Evolutionary conservation across 805 yeast species (phyloP), one percentile per base, ranked within the genome.

Genomic region (Zygotorulaspora danielsina): DNA sequence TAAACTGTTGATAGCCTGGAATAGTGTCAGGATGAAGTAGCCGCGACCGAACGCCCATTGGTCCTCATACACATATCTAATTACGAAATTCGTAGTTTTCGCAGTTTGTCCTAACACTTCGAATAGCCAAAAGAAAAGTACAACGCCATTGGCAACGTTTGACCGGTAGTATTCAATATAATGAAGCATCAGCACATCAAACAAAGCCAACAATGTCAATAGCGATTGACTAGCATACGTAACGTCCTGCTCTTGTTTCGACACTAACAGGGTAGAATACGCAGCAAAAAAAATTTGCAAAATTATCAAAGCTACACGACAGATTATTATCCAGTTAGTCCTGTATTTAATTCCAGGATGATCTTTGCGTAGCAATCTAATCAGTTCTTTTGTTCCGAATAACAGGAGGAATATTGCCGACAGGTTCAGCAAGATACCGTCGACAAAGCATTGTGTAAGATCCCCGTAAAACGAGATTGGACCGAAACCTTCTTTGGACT

Each of bases 71-170:
- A 40, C 34, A 30, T 54, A 52, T 57, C 75, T 63, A 36, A 67
- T 61, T 8, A 51, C 19, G 24, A 66, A 49, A 46, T 72, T 70
- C 21, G 64, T 50, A 4, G 75, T 50, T 46, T 75, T 73, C 26
- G 75, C 64, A 8, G 66, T 40, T 16, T 75, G 74, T 24, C 77
- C 66, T 5, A 81, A 38, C 1, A 73, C 50, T 28, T 73, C 68
- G 41, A 79, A 68, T 33, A 83, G 65, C 96, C 96, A 90, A 63
- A 76, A 90, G 46, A 81, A 70, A 27, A 90, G 71, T 33, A 88
- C 64, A 0, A 76, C 68, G 2, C 90, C 81, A 49, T 73, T 76
- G 1, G 96, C 78, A 16, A 84, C 74, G 30, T 65, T 70, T 8
- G 79, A 57, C 57, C 84, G 78, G 60, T 72, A 75, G 53, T 78